Evolutionary conservation across 352 stramenopile species (phyloP).

Genomic region (Thalassiosira oceanica): DNA sequence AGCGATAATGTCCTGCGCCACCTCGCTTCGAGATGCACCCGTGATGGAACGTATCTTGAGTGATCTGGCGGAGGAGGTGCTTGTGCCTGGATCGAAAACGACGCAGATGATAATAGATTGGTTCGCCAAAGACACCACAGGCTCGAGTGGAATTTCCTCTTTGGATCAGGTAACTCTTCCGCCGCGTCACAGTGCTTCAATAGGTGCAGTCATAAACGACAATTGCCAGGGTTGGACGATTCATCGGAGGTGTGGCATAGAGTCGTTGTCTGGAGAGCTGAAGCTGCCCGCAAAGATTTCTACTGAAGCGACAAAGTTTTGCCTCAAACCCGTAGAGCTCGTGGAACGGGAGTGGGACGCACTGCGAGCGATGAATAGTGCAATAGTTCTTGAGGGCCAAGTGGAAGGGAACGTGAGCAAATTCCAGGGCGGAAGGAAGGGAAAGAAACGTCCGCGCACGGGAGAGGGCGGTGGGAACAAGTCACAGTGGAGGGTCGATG

Average conservation of each 20-base stretch:
- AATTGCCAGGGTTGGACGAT: constrained; percentile 44
- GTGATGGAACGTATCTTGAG: constrained; percentile 67
- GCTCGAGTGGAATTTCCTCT: constrained; percentile 8
- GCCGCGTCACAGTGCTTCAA: constrained; percentile 11
- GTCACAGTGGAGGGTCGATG: constrained; percentile 25
- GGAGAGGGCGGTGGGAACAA: constrained; percentile 4
- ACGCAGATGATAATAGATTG: constrained; percentile 58
- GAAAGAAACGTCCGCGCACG: constrained; percentile 46
- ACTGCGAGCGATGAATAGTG: constrained; percentile 72
- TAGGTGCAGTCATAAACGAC: constrained; percentile 28
- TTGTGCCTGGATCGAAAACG: constrained; percentile 59
- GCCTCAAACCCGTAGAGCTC: constrained; percentile 58
- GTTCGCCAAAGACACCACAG: constrained; percentile 39
- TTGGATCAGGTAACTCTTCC: constrained; percentile 37
- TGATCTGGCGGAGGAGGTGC: constrained; percentile 68
- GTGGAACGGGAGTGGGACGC: constrained; percentile 47
- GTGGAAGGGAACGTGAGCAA: constrained; percentile 51
- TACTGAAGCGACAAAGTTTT: constrained; percentile 15
- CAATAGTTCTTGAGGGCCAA: constrained; percentile 63
- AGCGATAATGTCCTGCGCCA: constrained; percentile 55
- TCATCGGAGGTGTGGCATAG: constrained; percentile 40
- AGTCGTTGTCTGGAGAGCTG: constrained; percentile 42
- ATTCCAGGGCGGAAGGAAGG: constrained; percentile 73
- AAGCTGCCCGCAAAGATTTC: constrained; percentile 21
- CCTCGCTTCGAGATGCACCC: constrained; percentile 20